A percentile compares a stretch with the other conserved stretches of the same genome.
phyloP scores from a whole-genome alignment of 2,329 filamentous ascomycete species.

The Fusarium oxysporum region DNA sequence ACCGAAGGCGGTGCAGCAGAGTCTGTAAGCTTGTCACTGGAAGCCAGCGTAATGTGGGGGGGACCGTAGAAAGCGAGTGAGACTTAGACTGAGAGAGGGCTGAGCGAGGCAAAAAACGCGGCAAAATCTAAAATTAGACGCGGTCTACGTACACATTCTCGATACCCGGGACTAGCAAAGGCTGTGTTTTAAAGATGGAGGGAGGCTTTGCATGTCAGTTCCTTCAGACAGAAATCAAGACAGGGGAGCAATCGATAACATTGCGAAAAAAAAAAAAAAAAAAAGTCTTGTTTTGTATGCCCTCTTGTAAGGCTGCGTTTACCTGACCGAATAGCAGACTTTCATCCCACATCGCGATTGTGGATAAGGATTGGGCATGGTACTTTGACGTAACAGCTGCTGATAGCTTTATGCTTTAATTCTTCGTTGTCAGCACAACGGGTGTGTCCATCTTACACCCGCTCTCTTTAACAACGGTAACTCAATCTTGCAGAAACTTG shows the following conservation, averaged over 20 bases:
- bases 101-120: constrained; percentile 38
- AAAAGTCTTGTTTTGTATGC: not conserved
- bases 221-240: not conserved
- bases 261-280: constrained; percentile 1
- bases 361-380: not conserved
- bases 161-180: constrained; percentile 32
- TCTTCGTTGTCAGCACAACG: constrained; percentile 23
- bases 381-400: not conserved
- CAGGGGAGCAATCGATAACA: not conserved
- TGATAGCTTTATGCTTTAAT: constrained; percentile 16
- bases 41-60: constrained; percentile 5
- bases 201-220: constrained; percentile 25
- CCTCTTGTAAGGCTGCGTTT: constrained; percentile 8
- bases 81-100: constrained; percentile 14
- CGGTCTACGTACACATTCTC: constrained; percentile 3
- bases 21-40: not conserved
- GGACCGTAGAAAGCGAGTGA: not conserved
- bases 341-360: not conserved
- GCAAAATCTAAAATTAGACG: constrained; percentile 44
- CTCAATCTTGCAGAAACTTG: constrained; percentile 21
- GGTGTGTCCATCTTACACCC: constrained; percentile 15
- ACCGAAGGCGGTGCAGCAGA: constrained; percentile 5
- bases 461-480: constrained; percentile 7
- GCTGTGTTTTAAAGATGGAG: constrained; percentile 35
- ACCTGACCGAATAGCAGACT: not conserved